Base-by-base conservation (phyloP, 176 grass and related monocot genomes). In the Avena atlantica region DNA sequence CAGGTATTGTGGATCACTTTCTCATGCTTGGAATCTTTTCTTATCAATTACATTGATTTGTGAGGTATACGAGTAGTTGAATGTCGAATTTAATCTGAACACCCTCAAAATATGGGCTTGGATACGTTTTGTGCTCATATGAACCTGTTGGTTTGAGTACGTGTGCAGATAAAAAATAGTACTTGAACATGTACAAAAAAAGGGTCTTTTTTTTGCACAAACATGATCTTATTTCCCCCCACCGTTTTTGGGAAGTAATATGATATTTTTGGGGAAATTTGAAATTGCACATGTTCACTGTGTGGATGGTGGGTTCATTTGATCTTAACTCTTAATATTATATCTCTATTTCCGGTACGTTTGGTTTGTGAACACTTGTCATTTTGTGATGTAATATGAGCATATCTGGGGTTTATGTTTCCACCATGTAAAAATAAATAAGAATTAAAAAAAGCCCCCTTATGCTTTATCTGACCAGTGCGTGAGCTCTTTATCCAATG, bases 1-100 rank as follows among this genome's bases (percentile, higher is more conserved):
- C 64, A 86, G 84, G 84, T 86, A 70, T 20, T 70, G 34, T 70
- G 42, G 68, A 62, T 23, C 36, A 56, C 34, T 81, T 73, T 47
- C 11, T 53, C 68, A 73, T 25, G 12, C 40, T 61, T 21, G 48
- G 27, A 74, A 63, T 15, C 12, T 64, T 87, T 81, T 64, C 13
- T 83, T 83, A 55, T 83, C 40, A 52, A 25, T 56, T 63, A 63
- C 55, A 81, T 74, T 29, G 1, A 13, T 78, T 70, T 57, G 17
- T 57, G 12, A 78, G 20, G 64, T 31, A 16, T 67, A 67, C 12
- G 13, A 34, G 13, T 67, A 16, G 27, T 40, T 17, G 23, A 51
- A 51, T 74, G n/a, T 16, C 25, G 45, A 51, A 24, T 50, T 74
- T 25, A 74, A 74, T 4, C 44, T 14, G 69, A 74, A 74, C 9